phyloP scores from a whole-genome alignment of 1,284 basidiomycete genomes.

The Erythrobasidium hasegawianum region DNA sequence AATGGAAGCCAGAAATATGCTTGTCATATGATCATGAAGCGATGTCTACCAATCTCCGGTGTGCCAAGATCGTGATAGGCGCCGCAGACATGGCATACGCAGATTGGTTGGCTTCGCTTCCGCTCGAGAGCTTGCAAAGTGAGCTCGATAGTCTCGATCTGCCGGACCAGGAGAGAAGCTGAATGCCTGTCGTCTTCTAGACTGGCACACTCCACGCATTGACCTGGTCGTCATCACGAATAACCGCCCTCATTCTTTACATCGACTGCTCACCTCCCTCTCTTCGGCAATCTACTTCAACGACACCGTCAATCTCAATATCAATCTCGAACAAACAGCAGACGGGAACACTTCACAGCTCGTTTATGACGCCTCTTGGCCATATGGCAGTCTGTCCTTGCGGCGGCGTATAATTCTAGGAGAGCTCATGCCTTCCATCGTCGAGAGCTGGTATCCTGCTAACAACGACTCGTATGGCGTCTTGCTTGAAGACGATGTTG shows the following conservation, averaged over 20 bases:
- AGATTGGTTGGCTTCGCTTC: constrained; percentile 41
- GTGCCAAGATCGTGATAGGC: constrained; percentile 25
- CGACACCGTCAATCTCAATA: constrained; percentile 59
- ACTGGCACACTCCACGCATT: constrained; percentile 65
- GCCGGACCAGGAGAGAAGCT: neutral
- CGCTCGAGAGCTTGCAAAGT: constrained; percentile 42
- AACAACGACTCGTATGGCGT: constrained; percentile 69
- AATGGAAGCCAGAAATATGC: constrained; percentile 15
- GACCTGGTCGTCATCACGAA: constrained; percentile 71
- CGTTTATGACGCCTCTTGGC: constrained; percentile 59
- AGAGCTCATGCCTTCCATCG: constrained; percentile 70
- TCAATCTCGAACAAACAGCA: constrained; percentile 71
- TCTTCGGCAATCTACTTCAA: constrained; percentile 63
- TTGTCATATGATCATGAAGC: neutral
- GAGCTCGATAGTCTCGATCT: constrained; percentile 4
- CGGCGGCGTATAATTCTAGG: constrained; percentile 69
- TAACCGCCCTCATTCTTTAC: constrained; percentile 65
- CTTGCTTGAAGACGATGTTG: constrained; percentile 75
- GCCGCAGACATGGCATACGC: constrained; percentile 35
- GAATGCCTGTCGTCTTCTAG: constrained; percentile 51
- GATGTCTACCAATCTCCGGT: constrained; percentile 29
- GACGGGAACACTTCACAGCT: constrained; percentile 60
- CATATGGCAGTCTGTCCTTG: constrained; percentile 53
- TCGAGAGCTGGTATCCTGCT: constrained; percentile 78
- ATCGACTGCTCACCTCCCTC: constrained; percentile 63